Evolutionary conservation across 73 alveolate species (phyloP).

Genomic region (Tetrahymena malaccensis): DNA sequence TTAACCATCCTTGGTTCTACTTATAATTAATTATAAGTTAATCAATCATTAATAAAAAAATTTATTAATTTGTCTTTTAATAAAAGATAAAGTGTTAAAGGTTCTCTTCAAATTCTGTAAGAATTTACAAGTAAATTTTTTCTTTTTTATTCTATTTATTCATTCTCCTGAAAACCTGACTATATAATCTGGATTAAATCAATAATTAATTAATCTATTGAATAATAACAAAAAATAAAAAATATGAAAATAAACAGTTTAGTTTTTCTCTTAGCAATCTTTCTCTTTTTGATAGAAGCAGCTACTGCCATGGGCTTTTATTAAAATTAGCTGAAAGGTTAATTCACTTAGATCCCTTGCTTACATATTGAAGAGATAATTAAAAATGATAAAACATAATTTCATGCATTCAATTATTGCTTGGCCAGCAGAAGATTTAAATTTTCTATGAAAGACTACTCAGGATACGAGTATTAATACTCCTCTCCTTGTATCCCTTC

Average conservation of each 20-base stretch:
- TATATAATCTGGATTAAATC: background rate
- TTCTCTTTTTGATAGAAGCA: background rate
- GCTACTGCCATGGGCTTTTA: background rate
- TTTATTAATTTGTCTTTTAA: background rate
- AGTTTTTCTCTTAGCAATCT: background rate
- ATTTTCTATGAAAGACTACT: background rate
- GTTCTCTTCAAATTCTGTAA: background rate
- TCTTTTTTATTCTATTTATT: too few species aligned
- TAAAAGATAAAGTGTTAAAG: background rate
- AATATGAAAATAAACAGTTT: background rate
- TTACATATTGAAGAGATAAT: background rate
- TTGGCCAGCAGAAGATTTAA: background rate
- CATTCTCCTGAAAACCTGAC: background rate
- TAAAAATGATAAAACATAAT: background rate
- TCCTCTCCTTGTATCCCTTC: background rate
- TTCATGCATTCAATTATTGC: background rate
- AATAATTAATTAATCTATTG: too few species aligned
- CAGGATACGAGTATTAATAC: background rate
- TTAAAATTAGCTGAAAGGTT: background rate
- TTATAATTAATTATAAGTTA: too few species aligned
- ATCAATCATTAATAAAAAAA: too few species aligned
- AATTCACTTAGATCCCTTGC: background rate
- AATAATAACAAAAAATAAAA: background rate
- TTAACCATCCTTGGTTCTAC: background rate
- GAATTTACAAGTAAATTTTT: background rate